phyloP scores from a whole-genome alignment of 2,329 filamentous ascomycete genomes.

The Nemania bipapillata region DNA sequence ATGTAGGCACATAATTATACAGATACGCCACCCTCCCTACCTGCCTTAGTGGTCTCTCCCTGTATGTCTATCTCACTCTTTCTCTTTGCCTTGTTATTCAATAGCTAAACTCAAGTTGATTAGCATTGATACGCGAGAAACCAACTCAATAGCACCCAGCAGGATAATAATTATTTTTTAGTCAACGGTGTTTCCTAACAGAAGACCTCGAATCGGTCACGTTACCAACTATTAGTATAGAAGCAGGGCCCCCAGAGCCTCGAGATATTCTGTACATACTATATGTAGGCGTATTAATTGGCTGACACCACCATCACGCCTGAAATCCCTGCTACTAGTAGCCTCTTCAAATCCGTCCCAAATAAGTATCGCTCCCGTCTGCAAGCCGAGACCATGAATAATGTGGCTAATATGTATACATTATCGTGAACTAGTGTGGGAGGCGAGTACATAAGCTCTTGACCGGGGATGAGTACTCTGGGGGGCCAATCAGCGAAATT shows the following conservation, averaged over 20 bases:
- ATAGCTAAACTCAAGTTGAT: not conserved
- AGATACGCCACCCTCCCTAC: not conserved
- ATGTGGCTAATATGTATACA: not conserved
- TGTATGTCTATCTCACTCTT: too few species aligned
- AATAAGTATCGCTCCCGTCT: constrained; percentile 6
- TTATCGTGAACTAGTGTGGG: not conserved
- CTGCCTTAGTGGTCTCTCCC: not conserved
- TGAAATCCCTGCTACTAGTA: not conserved
- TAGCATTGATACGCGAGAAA: not conserved
- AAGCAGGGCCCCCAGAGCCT: not conserved
- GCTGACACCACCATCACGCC: not conserved
- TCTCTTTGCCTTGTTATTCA: too few species aligned
- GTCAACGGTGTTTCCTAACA: not conserved
- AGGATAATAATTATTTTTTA: not conserved
- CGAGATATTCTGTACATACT: not conserved
- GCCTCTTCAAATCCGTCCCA: not conserved
- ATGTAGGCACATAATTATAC: not conserved
- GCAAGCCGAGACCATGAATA: not conserved
- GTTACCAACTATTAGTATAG: too few species aligned
- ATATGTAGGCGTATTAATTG: too few species aligned
- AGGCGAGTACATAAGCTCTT: not conserved
- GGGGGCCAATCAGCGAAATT: not conserved
- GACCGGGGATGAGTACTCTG: not conserved
- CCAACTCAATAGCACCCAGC: not conserved
- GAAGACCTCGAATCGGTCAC: not conserved